phyloP scores from a whole-genome alignment of 768 basidiomycete species.

The Tylopilus plumbeoviolaceoides region DNA sequence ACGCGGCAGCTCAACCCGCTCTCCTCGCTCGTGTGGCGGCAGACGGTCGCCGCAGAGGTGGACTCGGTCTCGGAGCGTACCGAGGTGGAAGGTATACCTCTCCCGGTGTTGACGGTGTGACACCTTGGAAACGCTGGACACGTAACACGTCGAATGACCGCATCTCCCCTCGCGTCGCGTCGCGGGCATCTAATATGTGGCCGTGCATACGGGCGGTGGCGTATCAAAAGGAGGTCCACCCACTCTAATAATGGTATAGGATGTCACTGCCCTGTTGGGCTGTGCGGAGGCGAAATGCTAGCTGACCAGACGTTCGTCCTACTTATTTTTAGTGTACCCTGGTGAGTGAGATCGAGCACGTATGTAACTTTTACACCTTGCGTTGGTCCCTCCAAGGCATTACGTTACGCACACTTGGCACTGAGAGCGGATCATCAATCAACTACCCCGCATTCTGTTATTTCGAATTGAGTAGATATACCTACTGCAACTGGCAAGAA shows the following conservation, averaged over 20 bases:
- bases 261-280: neutral
- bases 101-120: neutral
- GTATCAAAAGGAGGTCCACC: neutral
- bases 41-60: neutral
- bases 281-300: neutral
- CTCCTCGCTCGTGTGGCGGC: slow-evolving; percentile 10
- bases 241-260: neutral
- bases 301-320: neutral
- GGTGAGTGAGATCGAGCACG: no score
- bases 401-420: neutral
- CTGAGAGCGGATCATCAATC: neutral
- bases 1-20: neutral
- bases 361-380: neutral
- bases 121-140: neutral
- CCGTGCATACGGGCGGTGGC: neutral
- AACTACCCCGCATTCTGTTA: neutral
- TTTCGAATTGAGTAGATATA: slow-evolving; percentile 6
- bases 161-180: neutral
- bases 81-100: neutral
- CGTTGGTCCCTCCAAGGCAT: neutral
- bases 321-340: neutral
- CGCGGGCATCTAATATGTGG: neutral
- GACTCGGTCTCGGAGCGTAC: neutral
- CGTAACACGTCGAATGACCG: neutral
- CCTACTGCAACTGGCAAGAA: slow-evolving; percentile 5